A percentile compares a stretch with the other conserved stretches of the same genome.
Evolutionary conservation across 176 grass and related monocot species (phyloP).

Genomic region (Ensete ventricosum): DNA sequence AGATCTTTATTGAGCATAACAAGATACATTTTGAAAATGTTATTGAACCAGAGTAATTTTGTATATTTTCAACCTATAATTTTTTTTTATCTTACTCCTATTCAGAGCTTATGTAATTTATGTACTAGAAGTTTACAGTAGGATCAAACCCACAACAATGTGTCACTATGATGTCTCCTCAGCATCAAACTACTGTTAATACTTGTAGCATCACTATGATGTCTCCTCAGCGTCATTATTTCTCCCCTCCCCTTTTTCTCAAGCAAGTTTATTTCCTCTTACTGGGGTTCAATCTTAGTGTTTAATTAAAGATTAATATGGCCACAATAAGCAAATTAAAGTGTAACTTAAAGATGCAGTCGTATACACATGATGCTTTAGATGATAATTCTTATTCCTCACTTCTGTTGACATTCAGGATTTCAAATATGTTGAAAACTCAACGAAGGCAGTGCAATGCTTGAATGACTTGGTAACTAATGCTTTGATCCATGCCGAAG

Average conservation of each 20-base stretch:
- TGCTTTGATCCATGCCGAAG: slow-evolving; percentile 70
- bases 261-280: background rate
- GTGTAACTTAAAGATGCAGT: background rate
- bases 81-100: too few species aligned
- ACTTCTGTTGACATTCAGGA: slow-evolving; percentile 37
- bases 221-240: background rate
- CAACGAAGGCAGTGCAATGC: slow-evolving; percentile 69
- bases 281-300: background rate
- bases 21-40: too few species aligned
- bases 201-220: too few species aligned
- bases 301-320: background rate
- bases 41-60: too few species aligned
- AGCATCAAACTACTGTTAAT: too few species aligned
- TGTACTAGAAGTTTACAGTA: too few species aligned
- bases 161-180: too few species aligned
- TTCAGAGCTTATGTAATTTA: too few species aligned
- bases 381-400: background rate
- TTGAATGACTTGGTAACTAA: slow-evolving; percentile 94
- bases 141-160: too few species aligned
- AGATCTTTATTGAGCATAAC: too few species aligned
- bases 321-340: background rate
- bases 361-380: background rate
- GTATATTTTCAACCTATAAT: too few species aligned
- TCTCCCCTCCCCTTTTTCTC: background rate
- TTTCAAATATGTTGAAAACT: slow-evolving; percentile 79